Base-by-base conservation (phyloP, 1,284 basidiomycete species). In the Afroboletus lepidellus region DNA sequence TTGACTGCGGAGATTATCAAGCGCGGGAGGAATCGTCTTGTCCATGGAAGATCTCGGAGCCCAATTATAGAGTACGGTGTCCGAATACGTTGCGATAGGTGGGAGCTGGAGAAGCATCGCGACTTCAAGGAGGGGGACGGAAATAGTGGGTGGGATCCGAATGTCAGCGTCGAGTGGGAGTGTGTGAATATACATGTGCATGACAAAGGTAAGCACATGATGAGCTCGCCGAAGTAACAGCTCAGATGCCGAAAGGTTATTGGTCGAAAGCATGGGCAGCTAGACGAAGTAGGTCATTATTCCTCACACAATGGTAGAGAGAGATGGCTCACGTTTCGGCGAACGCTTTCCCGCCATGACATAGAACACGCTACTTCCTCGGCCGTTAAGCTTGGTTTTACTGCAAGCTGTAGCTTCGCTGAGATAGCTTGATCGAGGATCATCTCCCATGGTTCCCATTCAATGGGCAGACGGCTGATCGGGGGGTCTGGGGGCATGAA, bases 1-100 rank as follows among this genome's bases (percentile, higher is more conserved):
- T 46, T 78, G 74, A 58, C 83, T 84, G 34, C 75, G 74, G 36
- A 92, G 70, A 60, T 87, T 86, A 62, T 85, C 63, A 33, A 78
- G 68, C 55, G 81, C 62, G 36, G 54, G 65, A 20, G 53, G 53
- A 7, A 13, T 49, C n/a, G 44, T 50, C 34, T 46, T 46, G 3
- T 59, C 47, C 8, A 46, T 51, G 46, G 55, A 53, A 59, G 48
- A 52, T 50, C n/a, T 74, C 68, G 81, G 74, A 8, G 73, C 69
- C 92, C 92, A 97, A 66, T 98, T 97, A 76, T 94, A 98, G 8
- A 98, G 78, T 3, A 98, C 94, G 27, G 88, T 90, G 67, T 96
- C 94, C 12, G 94, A 90, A 65, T 97, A 98, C 2, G 94, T 98
- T 42, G 96, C 77, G 38, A 98, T 78, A 0, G 95, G 94, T 0